A percentile compares a stretch with the other conserved stretches of the same genome.
phyloP scores from a whole-genome alignment of 495 filamentous ascomycete species.

The Podospora conica region DNA sequence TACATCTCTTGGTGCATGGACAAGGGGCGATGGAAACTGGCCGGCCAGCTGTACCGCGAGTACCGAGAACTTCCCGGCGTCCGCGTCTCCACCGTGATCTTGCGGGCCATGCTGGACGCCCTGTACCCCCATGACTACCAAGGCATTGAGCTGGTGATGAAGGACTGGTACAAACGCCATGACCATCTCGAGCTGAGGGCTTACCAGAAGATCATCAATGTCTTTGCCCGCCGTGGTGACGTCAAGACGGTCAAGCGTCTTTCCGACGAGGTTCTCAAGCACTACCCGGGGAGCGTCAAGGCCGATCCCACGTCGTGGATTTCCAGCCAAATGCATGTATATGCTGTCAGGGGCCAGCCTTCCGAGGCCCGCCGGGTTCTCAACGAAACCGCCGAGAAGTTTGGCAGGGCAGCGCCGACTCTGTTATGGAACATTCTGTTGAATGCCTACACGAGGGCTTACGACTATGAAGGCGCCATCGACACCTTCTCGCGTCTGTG shows the following conservation, averaged over 20 bases:
- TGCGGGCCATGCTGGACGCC: slow-evolving; percentile 23
- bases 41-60: slow-evolving; percentile 27
- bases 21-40: slow-evolving; percentile 17
- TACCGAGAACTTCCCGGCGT: slow-evolving; percentile 31
- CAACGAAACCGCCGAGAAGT: slow-evolving; percentile 46
- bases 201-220: slow-evolving; percentile 45
- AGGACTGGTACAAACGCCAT: slow-evolving; percentile 47
- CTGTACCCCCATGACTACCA: slow-evolving; percentile 31
- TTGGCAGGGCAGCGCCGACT: slow-evolving; percentile 47
- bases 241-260: slow-evolving; percentile 44
- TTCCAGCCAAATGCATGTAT: slow-evolving; percentile 53
- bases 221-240: slow-evolving; percentile 51
- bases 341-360: slow-evolving; percentile 59
- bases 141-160: slow-evolving; percentile 46
- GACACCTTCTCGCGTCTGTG: slow-evolving; percentile 53
- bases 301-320: slow-evolving; percentile 31
- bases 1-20: slow-evolving; percentile 19
- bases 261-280: slow-evolving; percentile 45
- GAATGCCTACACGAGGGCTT: slow-evolving; percentile 57
- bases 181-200: slow-evolving; percentile 32
- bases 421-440: slow-evolving; percentile 72
- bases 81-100: slow-evolving; percentile 3
- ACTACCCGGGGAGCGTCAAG: slow-evolving; percentile 32
- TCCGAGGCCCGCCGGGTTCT: slow-evolving; percentile 54
- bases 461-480: slow-evolving; percentile 59